Evolutionary conservation across 75 land plant genomes (phyloP).

Genomic region (Pinus albicaulis): DNA sequence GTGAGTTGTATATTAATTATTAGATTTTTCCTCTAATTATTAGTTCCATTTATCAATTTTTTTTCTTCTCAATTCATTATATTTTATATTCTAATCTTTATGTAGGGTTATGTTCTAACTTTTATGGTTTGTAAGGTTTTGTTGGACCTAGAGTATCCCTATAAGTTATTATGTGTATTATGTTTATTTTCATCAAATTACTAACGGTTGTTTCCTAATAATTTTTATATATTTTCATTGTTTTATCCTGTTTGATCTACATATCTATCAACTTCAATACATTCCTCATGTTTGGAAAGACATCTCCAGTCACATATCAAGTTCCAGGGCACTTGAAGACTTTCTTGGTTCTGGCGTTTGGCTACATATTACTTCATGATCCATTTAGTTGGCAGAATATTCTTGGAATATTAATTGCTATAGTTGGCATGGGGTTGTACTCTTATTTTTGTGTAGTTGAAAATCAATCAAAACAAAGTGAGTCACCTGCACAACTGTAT

Average conservation of each 20-base stretch:
- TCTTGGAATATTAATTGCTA: slow-evolving; percentile 74
- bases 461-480: slow-evolving; percentile 67
- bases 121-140: no score
- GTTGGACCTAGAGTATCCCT: no score
- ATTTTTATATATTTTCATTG: slow-evolving; percentile 77
- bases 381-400: slow-evolving; percentile 98
- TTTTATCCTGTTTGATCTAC: slow-evolving; percentile 93
- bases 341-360: slow-evolving; percentile 91
- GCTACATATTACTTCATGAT: slow-evolving; percentile 86
- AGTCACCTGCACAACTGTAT: slow-evolving; percentile 36
- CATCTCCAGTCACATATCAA: slow-evolving; percentile 97
- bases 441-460: slow-evolving; percentile 73
- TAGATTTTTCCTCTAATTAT: no score
- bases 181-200: not conserved
- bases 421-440: slow-evolving; percentile 85
- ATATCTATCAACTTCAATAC: slow-evolving; percentile 99
- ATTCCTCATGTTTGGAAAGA: slow-evolving; percentile 96
- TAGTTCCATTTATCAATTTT: no score
- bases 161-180: not conserved
- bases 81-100: no score
- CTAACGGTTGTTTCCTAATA: not conserved
- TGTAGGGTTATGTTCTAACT: no score
- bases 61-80: no score
- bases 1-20: no score
- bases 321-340: slow-evolving; percentile 96